Evolutionary conservation across 1,139 yeast genomes (phyloP), one percentile per base, ranked within the genome.

Genomic region (Saccharomyces hybrid): DNA sequence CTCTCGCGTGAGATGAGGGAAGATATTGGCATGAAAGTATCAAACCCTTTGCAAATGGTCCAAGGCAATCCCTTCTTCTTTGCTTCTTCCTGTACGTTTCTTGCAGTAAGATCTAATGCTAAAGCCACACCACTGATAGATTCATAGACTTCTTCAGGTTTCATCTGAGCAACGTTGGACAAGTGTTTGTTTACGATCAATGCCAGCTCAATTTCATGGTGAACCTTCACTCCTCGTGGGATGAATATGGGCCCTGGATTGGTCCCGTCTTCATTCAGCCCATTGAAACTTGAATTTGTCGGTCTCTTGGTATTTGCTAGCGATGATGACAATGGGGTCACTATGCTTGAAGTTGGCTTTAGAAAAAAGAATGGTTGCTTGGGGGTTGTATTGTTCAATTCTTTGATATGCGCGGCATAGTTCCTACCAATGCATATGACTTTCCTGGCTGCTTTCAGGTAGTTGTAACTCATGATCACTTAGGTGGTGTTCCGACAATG

Each of bases 11-110:
- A 80, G 56, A 93, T 84, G 62, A 83, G 81, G 28, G 75, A 72
- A 7, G 95, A 84, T 24, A 93, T 72, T 1, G 99, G 99, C 68
- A 88, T 77, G 70, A 93, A 93, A 0, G 99, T 93, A 68, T 93
- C 99, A 69, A 90, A 93, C 0, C 99, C 99, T 71, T 93, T 95
- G 44, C 95, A 96, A 62, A 91, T 88, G 4, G 95, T 75, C 99
- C 99, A 93, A 12, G 99, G 99, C 55, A 93, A 78, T 1, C 99
- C 98, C 71, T 89, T 89, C 74, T 79, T 81, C 73, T 93, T 95
- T 52, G 97, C 97, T 67, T 86, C 96, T 65, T 87, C 91, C 72
- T 93, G 99, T 34, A 93, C 95, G 66, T 91, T 90, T 70, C 99
- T 80, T 0, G 96, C 99, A 7, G 99, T 93, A 79, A 93, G 79